These are phyloP conservation scores for Lactifluus piperatus DNA, from an alignment of 768 basidiomycete species.

Conservation along the genomic window DNA sequence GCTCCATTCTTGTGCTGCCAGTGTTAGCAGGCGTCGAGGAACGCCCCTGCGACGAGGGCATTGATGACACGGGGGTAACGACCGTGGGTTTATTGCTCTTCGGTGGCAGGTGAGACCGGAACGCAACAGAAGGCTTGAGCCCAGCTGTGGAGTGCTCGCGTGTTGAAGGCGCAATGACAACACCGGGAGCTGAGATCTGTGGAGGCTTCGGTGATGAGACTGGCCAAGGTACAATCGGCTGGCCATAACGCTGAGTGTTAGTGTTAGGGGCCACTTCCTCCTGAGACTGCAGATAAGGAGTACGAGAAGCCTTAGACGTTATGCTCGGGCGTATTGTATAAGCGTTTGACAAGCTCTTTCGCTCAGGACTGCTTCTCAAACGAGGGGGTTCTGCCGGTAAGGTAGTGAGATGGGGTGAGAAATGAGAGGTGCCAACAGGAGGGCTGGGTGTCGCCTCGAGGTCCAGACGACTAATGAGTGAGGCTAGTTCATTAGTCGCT, in stretches of 20 bases:
- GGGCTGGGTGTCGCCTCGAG: constrained; percentile 67
- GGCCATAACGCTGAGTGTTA: constrained; percentile 29
- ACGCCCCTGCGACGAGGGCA: not conserved
- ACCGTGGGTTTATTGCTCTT: not conserved
- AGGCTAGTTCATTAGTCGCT: constrained; percentile 71
- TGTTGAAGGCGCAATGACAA: not conserved
- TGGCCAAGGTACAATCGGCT: constrained; percentile 59
- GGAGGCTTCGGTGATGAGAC: constrained; percentile 33
- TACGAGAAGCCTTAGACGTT: constrained; percentile 39
- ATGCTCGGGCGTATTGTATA: constrained; percentile 29
- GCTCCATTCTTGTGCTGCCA: not conserved
- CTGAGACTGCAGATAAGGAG: constrained; percentile 39
- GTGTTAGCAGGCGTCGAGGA: not conserved
- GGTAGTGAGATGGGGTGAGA: constrained; percentile 22
- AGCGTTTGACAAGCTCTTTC: constrained; percentile 27
- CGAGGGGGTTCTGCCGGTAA: constrained; percentile 17
- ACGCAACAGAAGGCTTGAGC: not conserved
- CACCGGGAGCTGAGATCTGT: constrained; percentile 22
- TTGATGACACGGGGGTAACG: not conserved
- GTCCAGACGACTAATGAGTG: constrained; percentile 72
- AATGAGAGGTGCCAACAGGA: constrained; percentile 29
- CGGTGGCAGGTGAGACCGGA: not conserved
- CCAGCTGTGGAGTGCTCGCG: not conserved
- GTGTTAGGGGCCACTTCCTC: constrained; percentile 11
- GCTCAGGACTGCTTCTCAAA: constrained; percentile 28